Evolutionary conservation across 2,329 filamentous ascomycete species (phyloP).

Genomic region (Bisporella sp.): DNA sequence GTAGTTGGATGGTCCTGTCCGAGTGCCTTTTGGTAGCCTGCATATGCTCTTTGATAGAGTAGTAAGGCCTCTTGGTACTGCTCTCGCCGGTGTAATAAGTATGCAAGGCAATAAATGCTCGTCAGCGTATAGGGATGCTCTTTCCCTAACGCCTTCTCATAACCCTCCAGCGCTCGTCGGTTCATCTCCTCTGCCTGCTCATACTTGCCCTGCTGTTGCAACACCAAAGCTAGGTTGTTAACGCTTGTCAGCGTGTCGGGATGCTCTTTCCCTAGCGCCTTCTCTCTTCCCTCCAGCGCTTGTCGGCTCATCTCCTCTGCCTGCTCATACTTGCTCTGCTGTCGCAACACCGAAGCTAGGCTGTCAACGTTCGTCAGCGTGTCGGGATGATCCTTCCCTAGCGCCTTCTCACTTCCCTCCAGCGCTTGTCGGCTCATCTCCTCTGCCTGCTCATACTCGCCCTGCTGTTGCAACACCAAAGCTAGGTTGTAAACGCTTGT

Average conservation of each 20-base stretch:
- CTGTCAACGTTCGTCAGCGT: not conserved
- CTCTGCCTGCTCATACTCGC: not conserved
- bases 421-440: not conserved
- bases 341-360: not conserved
- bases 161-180: slow-evolving; percentile 1
- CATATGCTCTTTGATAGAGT: slow-evolving; percentile 14
- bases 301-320: slow-evolving; percentile 2
- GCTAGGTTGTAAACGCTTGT: not conserved
- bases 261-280: slow-evolving; percentile 2
- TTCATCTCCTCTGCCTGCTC: not conserved
- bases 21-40: slow-evolving; percentile 10
- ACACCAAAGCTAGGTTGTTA: not conserved
- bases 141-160: slow-evolving; percentile 5
- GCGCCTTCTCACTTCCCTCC: not conserved
- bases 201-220: not conserved
- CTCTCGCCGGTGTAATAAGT: slow-evolving; percentile 10
- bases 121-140: slow-evolving; percentile 9
- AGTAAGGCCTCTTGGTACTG: slow-evolving; percentile 11
- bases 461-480: not conserved
- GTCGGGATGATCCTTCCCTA: not conserved
- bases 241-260: slow-evolving; percentile 4
- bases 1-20: slow-evolving; percentile 12
- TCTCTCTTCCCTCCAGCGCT: not conserved
- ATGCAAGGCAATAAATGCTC: slow-evolving; percentile 12
- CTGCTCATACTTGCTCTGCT: slow-evolving; percentile 2